Evolutionary conservation across 2,329 filamentous ascomycete genomes (phyloP).

Genomic region (Botrytis squamosa): DNA sequence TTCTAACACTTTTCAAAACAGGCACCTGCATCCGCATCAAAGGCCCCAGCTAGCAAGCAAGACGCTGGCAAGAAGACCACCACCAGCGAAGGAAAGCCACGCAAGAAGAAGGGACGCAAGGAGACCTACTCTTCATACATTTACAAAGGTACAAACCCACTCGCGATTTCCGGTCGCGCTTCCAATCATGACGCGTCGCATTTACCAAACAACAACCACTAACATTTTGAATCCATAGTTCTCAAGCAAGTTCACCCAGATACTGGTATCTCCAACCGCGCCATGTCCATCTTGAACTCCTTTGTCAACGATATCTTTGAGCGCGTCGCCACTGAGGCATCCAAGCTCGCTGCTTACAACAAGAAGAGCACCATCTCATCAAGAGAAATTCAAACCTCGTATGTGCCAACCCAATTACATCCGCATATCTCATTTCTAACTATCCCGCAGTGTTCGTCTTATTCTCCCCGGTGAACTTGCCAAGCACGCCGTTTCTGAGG

Average conservation of each 20-base stretch:
- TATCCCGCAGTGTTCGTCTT: conserved; percentile 67
- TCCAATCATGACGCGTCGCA: conserved; percentile 17
- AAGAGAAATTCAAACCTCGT: conserved; percentile 98
- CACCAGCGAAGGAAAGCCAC: conserved; percentile 86
- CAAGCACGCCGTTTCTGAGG: conserved; percentile 99
- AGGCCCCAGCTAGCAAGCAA: conserved; percentile 68
- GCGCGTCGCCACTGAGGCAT: conserved; percentile 96
- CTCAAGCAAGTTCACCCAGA: conserved; percentile 99
- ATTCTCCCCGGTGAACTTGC: conserved; percentile 98
- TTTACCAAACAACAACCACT: conserved; percentile 16
- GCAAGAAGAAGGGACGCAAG: conserved; percentile 99
- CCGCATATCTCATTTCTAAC: background rate
- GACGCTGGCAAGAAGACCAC: conserved; percentile 99
- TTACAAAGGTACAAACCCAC: conserved; percentile 81
- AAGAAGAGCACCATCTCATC: conserved; percentile 99
- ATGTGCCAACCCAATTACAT: conserved; percentile 39
- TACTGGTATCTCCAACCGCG: conserved; percentile 99
- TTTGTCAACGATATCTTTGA: conserved; percentile 99
- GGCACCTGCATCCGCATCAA: conserved; percentile 56
- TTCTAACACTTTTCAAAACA: background rate
- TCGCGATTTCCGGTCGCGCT: conserved; percentile 33
- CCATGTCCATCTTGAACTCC: conserved; percentile 99
- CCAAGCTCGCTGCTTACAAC: conserved; percentile 99
- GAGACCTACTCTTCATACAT: conserved; percentile 99
- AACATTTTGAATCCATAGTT: conserved; percentile 56